These are phyloP conservation scores for Trypanosoma lewisi DNA, from an alignment of 208 protist species.

Conservation along the genomic window DNA sequence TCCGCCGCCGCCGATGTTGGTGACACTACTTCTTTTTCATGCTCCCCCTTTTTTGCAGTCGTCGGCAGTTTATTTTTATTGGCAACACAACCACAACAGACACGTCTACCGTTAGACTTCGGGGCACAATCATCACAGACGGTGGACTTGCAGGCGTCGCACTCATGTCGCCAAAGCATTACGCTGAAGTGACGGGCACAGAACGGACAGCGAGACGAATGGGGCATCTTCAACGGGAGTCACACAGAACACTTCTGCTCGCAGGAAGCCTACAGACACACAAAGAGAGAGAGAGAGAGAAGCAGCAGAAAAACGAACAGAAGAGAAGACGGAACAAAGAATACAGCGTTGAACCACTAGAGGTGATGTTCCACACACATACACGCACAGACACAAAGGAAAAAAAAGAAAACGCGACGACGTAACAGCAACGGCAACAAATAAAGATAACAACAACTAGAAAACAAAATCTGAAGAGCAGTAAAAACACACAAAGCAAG, in stretches of 20 bases:
- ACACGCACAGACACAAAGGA: slow-evolving; percentile 1
- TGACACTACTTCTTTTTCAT: no score
- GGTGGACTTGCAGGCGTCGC: slow-evolving; percentile 37
- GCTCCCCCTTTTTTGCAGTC: slow-evolving; percentile 30
- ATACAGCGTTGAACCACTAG: background rate
- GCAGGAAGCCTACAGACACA: background rate
- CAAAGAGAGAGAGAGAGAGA: background rate
- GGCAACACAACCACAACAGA: slow-evolving; percentile 27
- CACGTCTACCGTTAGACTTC: slow-evolving; percentile 17
- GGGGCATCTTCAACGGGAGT: slow-evolving; percentile 12
- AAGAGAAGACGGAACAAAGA: background rate
- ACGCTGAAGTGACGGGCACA: slow-evolving; percentile 53
- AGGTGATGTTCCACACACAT: background rate
- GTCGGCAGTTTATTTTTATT: slow-evolving; percentile 9
- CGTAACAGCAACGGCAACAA: background rate
- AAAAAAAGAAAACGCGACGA: background rate
- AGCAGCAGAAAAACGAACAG: background rate
- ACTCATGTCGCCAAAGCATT: slow-evolving; percentile 50
- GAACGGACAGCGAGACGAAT: slow-evolving; percentile 30
- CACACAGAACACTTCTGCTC: background rate
- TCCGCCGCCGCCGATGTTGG: slow-evolving; percentile 29
- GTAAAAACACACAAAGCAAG: background rate
- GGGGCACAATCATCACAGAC: slow-evolving; percentile 72
- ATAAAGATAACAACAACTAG: slow-evolving; percentile 12
- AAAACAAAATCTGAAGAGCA: no score